Evolutionary conservation across 257 asterid genomes (phyloP).

Genomic region (Capsicum chinense): DNA sequence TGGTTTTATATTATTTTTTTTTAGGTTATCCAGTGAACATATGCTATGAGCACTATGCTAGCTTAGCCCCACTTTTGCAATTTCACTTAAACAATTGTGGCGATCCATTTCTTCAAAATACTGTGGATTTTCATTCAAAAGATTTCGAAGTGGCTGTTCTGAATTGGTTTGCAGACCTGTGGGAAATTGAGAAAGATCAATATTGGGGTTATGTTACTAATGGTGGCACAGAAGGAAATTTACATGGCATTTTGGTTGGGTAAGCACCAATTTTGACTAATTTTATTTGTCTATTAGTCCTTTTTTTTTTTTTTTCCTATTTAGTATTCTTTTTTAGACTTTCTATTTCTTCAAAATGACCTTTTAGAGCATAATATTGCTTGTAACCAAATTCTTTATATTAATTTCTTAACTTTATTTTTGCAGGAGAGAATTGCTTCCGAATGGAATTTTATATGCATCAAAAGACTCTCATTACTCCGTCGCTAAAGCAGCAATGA

Average conservation of each 20-base stretch:
- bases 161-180: slow-evolving; percentile 38
- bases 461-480: slow-evolving; percentile 39
- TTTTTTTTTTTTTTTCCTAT: too few species aligned
- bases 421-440: slow-evolving; percentile 37
- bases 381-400: too few species aligned
- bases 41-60: slow-evolving; percentile 27
- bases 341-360: too few species aligned
- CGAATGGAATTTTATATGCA: slow-evolving; percentile 33
- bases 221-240: slow-evolving; percentile 43
- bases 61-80: slow-evolving; percentile 32
- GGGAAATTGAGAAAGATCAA: slow-evolving; percentile 35
- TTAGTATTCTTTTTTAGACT: too few species aligned
- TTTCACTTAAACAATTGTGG: slow-evolving; percentile 42
- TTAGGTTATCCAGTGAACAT: slow-evolving; percentile 37
- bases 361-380: too few species aligned
- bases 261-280: neutral
- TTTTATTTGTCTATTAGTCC: neutral
- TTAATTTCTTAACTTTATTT: neutral
- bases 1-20: neutral
- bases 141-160: slow-evolving; percentile 40
- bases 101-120: slow-evolving; percentile 38
- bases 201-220: slow-evolving; percentile 43
- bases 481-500: slow-evolving; percentile 34
- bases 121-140: slow-evolving; percentile 36
- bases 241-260: slow-evolving; percentile 41